Evolutionary conservation across 768 basidiomycete species (phyloP).

Genomic region (Russula emetica): DNA sequence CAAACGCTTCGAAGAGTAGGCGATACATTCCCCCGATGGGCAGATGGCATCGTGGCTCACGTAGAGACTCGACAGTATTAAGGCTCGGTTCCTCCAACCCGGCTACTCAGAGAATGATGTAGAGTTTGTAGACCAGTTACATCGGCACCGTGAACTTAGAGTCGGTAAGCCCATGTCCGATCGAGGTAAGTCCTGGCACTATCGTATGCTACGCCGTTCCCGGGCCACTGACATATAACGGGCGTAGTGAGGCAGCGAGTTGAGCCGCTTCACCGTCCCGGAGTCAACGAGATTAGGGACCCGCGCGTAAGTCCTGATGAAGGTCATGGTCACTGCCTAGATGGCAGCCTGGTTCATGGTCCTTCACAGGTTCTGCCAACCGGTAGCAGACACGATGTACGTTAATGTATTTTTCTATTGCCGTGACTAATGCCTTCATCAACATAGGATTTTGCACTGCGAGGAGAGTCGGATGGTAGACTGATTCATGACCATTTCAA

Average conservation of each 20-base stretch:
- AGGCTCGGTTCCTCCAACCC: neutral
- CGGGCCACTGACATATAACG: neutral
- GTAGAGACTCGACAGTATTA: conserved; percentile 6
- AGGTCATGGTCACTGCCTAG: no score
- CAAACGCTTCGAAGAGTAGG: conserved; percentile 21
- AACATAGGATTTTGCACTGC: no score
- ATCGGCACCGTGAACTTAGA: conserved; percentile 17
- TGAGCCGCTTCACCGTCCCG: conserved; percentile 6
- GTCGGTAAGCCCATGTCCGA: conserved; percentile 17
- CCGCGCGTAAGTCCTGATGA: no score
- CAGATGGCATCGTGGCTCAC: neutral
- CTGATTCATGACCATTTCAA: no score
- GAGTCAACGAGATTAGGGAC: no score
- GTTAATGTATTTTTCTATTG: no score
- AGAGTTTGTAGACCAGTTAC: neutral
- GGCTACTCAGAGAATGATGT: conserved; percentile 13
- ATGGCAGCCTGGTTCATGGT: neutral
- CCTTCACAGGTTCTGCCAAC: neutral
- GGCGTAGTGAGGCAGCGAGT: conserved; percentile 15
- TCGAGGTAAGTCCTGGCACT: conserved; percentile 5
- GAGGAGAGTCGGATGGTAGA: no score
- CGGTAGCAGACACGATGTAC: no score
- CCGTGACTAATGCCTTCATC: no score
- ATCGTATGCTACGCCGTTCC: no score
- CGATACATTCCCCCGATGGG: neutral